Evolutionary conservation across 2,329 filamentous ascomycete species (phyloP).

Genomic region (Neofusicoccum laricinum): DNA sequence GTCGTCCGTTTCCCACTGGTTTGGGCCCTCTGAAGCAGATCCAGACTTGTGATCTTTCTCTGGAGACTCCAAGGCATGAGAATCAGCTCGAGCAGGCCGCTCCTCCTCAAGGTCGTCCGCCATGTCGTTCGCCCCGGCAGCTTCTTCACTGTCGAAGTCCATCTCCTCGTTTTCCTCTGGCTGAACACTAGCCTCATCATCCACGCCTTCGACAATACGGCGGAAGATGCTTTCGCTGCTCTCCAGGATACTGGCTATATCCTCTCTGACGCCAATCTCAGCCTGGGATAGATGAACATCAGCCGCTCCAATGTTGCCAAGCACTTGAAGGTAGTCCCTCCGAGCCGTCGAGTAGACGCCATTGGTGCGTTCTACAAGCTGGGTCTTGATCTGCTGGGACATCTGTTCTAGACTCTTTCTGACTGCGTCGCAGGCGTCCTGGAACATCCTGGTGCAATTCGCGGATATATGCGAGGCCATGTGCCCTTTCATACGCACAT

Average conservation of each 20-base stretch:
- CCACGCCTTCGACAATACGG: slow-evolving; percentile 1
- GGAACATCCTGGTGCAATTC: slow-evolving; percentile 50
- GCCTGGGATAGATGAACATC: neutral
- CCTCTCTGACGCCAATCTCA: neutral
- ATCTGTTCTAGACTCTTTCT: slow-evolving; percentile 40
- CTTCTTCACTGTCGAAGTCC: neutral
- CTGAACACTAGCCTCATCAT: neutral
- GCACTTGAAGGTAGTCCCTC: slow-evolving; percentile 36
- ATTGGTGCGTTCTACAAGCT: slow-evolving; percentile 45
- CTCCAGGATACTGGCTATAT: neutral
- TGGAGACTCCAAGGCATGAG: neutral
- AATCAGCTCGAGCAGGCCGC: too few relatives aligned
- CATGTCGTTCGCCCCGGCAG: too few relatives aligned
- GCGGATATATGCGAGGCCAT: slow-evolving; percentile 48
- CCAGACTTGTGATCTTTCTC: neutral
- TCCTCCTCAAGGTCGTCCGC: too few relatives aligned
- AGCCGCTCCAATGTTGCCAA: slow-evolving; percentile 24
- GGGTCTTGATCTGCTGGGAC: slow-evolving; percentile 41
- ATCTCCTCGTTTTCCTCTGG: neutral
- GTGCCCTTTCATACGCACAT: slow-evolving; percentile 50
- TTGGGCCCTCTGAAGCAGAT: neutral
- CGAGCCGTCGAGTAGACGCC: slow-evolving; percentile 40
- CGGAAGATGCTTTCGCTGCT: neutral
- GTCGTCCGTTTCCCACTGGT: neutral
- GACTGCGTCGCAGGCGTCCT: slow-evolving; percentile 42